Base-by-base conservation (phyloP, 1,284 basidiomycete genomes). In the Inonotus obliquus region DNA sequence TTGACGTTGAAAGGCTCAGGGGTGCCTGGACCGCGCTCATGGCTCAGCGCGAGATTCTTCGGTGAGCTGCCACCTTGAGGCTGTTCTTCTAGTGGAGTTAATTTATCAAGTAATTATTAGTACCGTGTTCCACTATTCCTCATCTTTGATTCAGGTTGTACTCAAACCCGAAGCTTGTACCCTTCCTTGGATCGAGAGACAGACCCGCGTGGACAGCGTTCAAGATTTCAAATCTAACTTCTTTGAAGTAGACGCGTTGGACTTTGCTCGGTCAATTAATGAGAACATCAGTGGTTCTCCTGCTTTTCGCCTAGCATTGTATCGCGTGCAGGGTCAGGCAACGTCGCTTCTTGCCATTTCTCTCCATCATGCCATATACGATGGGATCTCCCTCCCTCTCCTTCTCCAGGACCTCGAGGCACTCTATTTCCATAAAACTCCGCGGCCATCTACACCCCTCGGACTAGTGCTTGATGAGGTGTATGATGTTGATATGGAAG, bases 361-460 rank as follows among this genome's bases (percentile, higher is more conserved):
- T 9, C 77, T 81, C 44, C 80, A 81, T 54, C 79, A 81, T 57
- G 74, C 79, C 0, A 66, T 81, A 6, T 81, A 78, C 62, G 79
- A 81, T 64, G 79, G 78, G 6, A 73, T 75, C 29, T 79, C 79
- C 11, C 72, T 81, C 19, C 75, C 79, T 0, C 67, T 73, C 10
- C 65, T 81, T 10, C 68, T 80, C 56, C 68, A 70, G 19, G 73
- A 76, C 48, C 72, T 77, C 10, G 77, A 80, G 58, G 68, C 69
- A 9, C 69, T 68, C 44, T 76, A 77, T 57, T 54, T 59, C 35
- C 65, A 64, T 2, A 60, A 65, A 35, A 53, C 65, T 47, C 67
- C 67, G 41, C 60, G 64, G 13, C 57, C 64, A 7, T 52, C 66
- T 2, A 67, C 72, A 23, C 65, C 70, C 17, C 63, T 74, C 1